A percentile compares a stretch with the other conserved stretches of the same genome.
phyloP scores from a whole-genome alignment of 805 yeast species.

The Lachancea lanzarotensis region DNA sequence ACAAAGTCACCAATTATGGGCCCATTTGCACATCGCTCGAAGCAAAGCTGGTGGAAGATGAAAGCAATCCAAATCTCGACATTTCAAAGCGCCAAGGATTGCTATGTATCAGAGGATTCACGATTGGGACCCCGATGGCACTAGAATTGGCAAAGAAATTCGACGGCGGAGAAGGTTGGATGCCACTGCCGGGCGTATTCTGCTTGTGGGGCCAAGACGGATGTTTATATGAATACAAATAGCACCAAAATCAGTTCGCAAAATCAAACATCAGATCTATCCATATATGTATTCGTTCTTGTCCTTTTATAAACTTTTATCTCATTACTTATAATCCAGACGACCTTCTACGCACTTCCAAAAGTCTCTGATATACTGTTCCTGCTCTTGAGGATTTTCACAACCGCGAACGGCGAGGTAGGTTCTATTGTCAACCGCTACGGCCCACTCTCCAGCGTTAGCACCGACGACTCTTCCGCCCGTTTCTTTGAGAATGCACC shows the following conservation, averaged over 20 bases:
- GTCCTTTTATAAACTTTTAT: background rate
- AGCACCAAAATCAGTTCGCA: background rate
- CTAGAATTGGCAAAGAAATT: slow-evolving; percentile 27
- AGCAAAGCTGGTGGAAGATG: slow-evolving; percentile 42
- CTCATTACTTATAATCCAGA: slow-evolving; percentile 34
- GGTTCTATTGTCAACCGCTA: slow-evolving; percentile 46
- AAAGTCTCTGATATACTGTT: slow-evolving; percentile 42
- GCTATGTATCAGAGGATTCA: slow-evolving; percentile 57
- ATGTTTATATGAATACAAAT: slow-evolving; percentile 48
- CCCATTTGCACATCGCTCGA: slow-evolving; percentile 56
- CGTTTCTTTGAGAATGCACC: slow-evolving; percentile 55
- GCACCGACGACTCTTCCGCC: slow-evolving; percentile 56
- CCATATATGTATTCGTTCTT: background rate
- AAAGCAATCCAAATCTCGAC: slow-evolving; percentile 25
- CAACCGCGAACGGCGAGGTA: slow-evolving; percentile 53
- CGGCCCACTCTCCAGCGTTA: slow-evolving; percentile 42
- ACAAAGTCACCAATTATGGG: slow-evolving; percentile 41
- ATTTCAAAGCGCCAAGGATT: slow-evolving; percentile 42
- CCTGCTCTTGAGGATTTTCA: slow-evolving; percentile 33
- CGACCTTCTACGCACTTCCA: slow-evolving; percentile 47
- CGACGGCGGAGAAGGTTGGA: slow-evolving; percentile 45
- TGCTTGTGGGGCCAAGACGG: slow-evolving; percentile 71
- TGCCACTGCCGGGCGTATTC: slow-evolving; percentile 43
- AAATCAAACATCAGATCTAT: background rate
- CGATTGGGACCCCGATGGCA: slow-evolving; percentile 47